Base-by-base conservation (phyloP, 345 rosid species). In the Euclidium syriacum region DNA sequence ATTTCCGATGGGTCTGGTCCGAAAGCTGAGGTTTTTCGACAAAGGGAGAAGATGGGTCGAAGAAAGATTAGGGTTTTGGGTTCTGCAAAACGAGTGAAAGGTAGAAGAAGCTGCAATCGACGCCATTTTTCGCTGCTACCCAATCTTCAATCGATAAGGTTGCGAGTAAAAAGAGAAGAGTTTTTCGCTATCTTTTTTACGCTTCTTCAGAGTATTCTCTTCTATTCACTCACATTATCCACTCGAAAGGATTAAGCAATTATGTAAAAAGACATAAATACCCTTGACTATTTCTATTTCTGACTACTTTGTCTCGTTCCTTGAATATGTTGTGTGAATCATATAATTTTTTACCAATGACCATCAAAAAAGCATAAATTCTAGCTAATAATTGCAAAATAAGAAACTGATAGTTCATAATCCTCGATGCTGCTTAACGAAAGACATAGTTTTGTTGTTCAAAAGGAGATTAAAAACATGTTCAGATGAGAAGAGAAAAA, bases 61-160 rank as follows among this genome's bases (percentile, higher is more conserved):
- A 12, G 73, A 75, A 67, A 35, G 71, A 50, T 10, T 50, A 41
- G 50, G 43, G 41, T 16, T 57, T 68, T 52, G 56, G 59, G 52
- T 25, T 52, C 40, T 29, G 39, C 43, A 49, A 20, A 59, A 70
- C 7, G 68, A 59, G 34, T 26, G 67, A 3, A 73, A 67, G n/a
- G 79, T 35, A 52, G 81, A 72, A 64, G 72, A 71, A 54, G 79
- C 71, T 6, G 78, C 71, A 43, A 81, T 32, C 7, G 83, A 52
- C 25, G 83, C 82, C 90, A 84, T 84, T 65, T n/a, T 30, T 49
- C 23, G 35, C 44, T 70, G 26, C 40, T 17, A 42, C 34, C 7
- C 17, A 54, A 47, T 55, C 40, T 24, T 57, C 42, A 44, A 35
- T 50, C 71, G 65, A 64, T 62, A 71, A 71, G 70, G 30, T 20